phyloP scores from a whole-genome alignment of 148 eudicot genomes.

The Fallopia convolvulus region DNA sequence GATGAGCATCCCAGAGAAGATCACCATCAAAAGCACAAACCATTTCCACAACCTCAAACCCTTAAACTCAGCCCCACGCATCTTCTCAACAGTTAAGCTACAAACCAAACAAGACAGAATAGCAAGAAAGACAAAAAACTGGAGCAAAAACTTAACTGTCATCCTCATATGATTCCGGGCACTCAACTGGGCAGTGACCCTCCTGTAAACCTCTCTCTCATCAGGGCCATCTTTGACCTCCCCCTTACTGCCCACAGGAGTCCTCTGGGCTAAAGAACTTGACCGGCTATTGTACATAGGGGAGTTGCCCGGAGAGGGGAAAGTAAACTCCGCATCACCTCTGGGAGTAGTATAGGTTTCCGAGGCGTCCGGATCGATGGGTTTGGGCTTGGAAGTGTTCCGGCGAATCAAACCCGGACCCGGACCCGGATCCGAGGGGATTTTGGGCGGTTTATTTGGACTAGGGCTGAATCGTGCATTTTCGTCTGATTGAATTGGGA shows the following conservation, averaged over 20 bases:
- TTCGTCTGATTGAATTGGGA: constrained; percentile 17
- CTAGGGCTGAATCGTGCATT: constrained; percentile 19
- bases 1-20: constrained; percentile 64
- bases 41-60: constrained; percentile 66
- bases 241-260: constrained; percentile 26
- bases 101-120: constrained; percentile 34
- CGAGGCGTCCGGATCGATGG: constrained; percentile 23
- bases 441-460: constrained; percentile 38
- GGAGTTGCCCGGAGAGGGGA: constrained; percentile 1
- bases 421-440: constrained; percentile 27
- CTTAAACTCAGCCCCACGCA: constrained; percentile 25
- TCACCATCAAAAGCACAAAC: constrained; percentile 57
- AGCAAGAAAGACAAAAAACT: constrained; percentile 38
- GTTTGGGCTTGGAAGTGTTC: constrained; percentile 30
- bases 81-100: constrained; percentile 38
- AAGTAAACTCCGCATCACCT: neutral
- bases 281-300: neutral
- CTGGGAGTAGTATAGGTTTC: constrained; percentile 16
- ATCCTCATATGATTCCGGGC: constrained; percentile 40
- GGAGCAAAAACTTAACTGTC: constrained; percentile 42
- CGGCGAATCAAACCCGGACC: constrained; percentile 28
- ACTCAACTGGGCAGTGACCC: constrained; percentile 44
- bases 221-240: constrained; percentile 33
- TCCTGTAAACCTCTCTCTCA: constrained; percentile 59
- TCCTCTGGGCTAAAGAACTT: constrained; percentile 22